phyloP scores from a whole-genome alignment of 352 stramenopile genomes.

The Phytophthora quininea region DNA sequence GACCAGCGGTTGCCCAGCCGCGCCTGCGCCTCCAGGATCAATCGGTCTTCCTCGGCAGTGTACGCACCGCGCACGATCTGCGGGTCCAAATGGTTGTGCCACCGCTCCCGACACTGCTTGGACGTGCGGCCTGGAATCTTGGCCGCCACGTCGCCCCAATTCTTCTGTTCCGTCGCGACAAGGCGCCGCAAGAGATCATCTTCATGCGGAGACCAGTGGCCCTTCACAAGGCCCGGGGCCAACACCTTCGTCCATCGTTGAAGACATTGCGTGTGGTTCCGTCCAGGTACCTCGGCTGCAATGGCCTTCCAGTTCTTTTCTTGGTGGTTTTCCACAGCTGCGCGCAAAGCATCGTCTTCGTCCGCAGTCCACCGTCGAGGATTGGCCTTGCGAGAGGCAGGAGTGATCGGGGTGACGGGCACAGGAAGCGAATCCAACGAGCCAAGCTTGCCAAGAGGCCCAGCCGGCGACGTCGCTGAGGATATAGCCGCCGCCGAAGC shows the following conservation, averaged over 20 bases:
- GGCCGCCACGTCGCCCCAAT: slow-evolving; percentile 87
- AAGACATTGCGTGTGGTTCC: slow-evolving; percentile 92
- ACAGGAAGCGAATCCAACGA: slow-evolving; percentile 28
- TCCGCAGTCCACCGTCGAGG: slow-evolving; percentile 87
- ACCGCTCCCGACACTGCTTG: slow-evolving; percentile 91
- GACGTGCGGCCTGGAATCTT: slow-evolving; percentile 87
- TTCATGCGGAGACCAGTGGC: slow-evolving; percentile 91
- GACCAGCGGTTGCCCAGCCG: slow-evolving; percentile 91
- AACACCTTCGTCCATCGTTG: slow-evolving; percentile 93
- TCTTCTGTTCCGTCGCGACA: slow-evolving; percentile 87
- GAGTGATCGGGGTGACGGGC: slow-evolving; percentile 26
- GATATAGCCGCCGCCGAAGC: background rate
- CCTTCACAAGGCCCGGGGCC: slow-evolving; percentile 87
- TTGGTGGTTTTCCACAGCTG: slow-evolving; percentile 85
- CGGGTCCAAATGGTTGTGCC: slow-evolving; percentile 91
- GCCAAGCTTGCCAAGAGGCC: slow-evolving; percentile 12
- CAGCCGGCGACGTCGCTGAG: slow-evolving; percentile 13
- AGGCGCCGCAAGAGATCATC: slow-evolving; percentile 80
- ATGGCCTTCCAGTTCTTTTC: slow-evolving; percentile 95
- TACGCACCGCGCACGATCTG: slow-evolving; percentile 90
- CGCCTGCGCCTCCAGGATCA: slow-evolving; percentile 87
- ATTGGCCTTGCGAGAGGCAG: slow-evolving; percentile 72
- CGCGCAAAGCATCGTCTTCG: slow-evolving; percentile 86
- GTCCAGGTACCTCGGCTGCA: slow-evolving; percentile 80
- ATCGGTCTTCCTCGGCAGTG: slow-evolving; percentile 87